Base-by-base conservation (phyloP, 768 basidiomycete species). In the Termitomyces sp. region DNA sequence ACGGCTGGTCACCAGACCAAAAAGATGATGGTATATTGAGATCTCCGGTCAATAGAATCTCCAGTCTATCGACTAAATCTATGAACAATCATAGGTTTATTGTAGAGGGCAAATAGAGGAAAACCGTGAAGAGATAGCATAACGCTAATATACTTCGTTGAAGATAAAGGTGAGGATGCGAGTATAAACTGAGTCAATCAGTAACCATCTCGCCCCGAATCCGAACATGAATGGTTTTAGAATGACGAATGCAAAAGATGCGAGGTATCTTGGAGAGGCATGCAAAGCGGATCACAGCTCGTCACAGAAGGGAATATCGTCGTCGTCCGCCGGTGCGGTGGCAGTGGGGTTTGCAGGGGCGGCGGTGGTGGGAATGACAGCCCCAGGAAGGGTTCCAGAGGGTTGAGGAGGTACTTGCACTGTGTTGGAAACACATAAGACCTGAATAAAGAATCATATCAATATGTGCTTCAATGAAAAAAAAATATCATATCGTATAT, bases 271-370 rank as follows among this genome's bases (percentile, higher is more conserved):
- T 54, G 8, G 37, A 55, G 36, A 50, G 37, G 39, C 45, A 47
- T 50, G 55, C 20, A 44, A 33, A 18, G 15, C 33, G 39, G 36
- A 56, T 71, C 68, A 77, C 63, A 78, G 70, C 73, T 83, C 78
- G 61, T 84, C 81, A 69, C 83, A 85, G 65, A 61, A 84, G 45
- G 81, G 81, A 16, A 82, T 67, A 63, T 77, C 73, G 8, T 76
- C 76, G 54, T 77, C 77, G 41, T 61, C 60, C 18, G 66, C 45
- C 33, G 63, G 48, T 27, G 70, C 54, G 11, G 71, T 52, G 8
- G 70, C 59, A 34, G 67, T 53, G 33, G 68, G 61, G 27, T 61
- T 63, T 13, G 68, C 65, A 36, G 67, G 57, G 22, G 70, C 59
- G 16, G 74, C 67, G 13, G 72, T 72, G 13, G 70, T 31, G 18